Percentiles rank a stretch among this genome's conserved stretches.
These are phyloP conservation scores for Zygosaccharomyces sapae DNA, from an alignment of 1,139 yeast species.

Conservation along the genomic window DNA sequence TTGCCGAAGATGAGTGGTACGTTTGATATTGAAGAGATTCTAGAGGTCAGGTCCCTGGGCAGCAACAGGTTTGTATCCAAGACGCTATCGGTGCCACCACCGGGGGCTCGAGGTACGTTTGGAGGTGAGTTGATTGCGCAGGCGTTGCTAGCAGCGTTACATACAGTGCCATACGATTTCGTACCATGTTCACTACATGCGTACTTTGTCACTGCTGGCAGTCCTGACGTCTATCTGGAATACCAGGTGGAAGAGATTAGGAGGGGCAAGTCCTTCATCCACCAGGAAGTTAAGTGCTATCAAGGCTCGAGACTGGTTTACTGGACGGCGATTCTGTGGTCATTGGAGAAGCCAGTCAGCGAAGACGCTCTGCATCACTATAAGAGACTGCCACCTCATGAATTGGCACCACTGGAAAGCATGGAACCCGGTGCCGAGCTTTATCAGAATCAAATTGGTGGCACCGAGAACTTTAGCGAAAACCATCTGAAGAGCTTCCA, in stretches of 20 bases:
- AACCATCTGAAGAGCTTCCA: constrained; percentile 29
- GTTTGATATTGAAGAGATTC: constrained; percentile 14
- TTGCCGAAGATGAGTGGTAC: not conserved
- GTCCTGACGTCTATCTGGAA: constrained; percentile 45
- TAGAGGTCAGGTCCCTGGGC: constrained; percentile 21
- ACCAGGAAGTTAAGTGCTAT: constrained; percentile 53
- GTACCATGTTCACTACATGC: constrained; percentile 51
- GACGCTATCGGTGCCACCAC: constrained; percentile 38
- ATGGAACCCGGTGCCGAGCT: constrained; percentile 35
- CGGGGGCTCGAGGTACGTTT: constrained; percentile 66
- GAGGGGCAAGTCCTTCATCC: constrained; percentile 60
- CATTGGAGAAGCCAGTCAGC: constrained; percentile 14
- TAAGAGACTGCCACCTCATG: constrained; percentile 9
- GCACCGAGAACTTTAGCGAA: constrained; percentile 29
- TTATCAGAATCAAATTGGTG: constrained; percentile 27
- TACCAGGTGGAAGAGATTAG: constrained; percentile 55
- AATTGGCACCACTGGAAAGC: constrained; percentile 2
- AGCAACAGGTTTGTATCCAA: constrained; percentile 22
- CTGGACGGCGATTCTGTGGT: constrained; percentile 49
- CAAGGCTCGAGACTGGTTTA: constrained; percentile 52
- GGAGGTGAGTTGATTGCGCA: constrained; percentile 80
- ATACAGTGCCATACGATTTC: constrained; percentile 42
- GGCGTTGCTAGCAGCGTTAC: constrained; percentile 60
- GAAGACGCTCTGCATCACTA: constrained; percentile 29
- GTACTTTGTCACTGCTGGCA: constrained; percentile 51